Base-by-base conservation (phyloP, 441 rosid species). In the Biscutella laevigata region DNA sequence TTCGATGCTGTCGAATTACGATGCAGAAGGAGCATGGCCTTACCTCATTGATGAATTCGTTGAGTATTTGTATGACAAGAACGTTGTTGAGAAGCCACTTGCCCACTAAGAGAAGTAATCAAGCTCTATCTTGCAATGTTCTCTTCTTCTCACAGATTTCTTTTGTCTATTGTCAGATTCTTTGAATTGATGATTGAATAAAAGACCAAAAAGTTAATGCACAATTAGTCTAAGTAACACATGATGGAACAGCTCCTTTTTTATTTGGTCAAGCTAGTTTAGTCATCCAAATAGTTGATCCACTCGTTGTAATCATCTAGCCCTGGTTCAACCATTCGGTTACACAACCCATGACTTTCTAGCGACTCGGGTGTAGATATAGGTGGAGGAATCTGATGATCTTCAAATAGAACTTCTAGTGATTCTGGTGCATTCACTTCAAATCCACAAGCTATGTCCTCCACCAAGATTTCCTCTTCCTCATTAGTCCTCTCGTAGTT, bases 21-120 rank as follows among this genome's bases (percentile, higher is more conserved):
- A 84, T 15, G 80, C 94, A 0, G 95, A 92, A 79, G 95, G 96
- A 50, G 97, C 95, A 7, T 92, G 98, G 98, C 97, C 97, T 0
- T 92, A 88, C 71, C 91, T 88, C 27, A 86, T 86, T 4, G 98
- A 92, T 64, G 98, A 92, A 66, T 92, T 92, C 14, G 94, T 82
- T 7, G 98, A 92, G 57, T 86, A 86, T 71, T 64, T 86, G 79
- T 47, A 70, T 36, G 95, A 92, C 74, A 88, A 79, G 47, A 68
- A 68, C 49, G 68, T 85, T 37, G 49, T 72, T 26, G 74, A 63
- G 35, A 77, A 44, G 66, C 35, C 6, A 60, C 36, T 29, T 11
- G 41, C 48, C 50, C 17, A 46, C 9, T 44, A 44, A 52, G 47
- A 66, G 51, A 53, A 66, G 57, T 53, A 41, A 42, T 51, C 56